Evolutionary conservation across 73 alveolate species (phyloP).

Genomic region (Stentor coeruleus): DNA sequence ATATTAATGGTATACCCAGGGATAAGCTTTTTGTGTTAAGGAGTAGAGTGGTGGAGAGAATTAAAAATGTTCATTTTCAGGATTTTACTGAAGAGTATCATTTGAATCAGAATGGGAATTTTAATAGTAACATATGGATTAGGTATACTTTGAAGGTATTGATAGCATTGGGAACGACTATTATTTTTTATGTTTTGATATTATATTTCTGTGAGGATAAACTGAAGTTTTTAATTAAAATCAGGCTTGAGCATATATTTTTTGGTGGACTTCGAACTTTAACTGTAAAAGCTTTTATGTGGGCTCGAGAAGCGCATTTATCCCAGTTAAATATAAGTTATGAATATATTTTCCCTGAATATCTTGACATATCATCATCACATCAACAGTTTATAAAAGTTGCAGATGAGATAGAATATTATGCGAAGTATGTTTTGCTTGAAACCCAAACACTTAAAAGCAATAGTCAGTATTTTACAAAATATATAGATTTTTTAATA

Average conservation of each 20-base stretch:
- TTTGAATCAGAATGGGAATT: too few relatives aligned
- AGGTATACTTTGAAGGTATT: neutral
- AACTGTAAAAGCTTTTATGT: neutral
- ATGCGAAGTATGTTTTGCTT: too few relatives aligned
- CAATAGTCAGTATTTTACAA: too few relatives aligned
- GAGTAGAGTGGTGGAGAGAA: too few relatives aligned
- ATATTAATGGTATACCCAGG: too few relatives aligned
- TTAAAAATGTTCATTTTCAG: neutral
- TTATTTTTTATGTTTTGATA: too few relatives aligned
- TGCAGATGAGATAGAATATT: neutral
- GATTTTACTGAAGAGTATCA: neutral
- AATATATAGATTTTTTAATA: neutral
- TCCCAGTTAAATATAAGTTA: neutral
- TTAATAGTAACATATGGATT: too few relatives aligned
- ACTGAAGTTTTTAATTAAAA: neutral
- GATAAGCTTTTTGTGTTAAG: too few relatives aligned
- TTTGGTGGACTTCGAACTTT: neutral
- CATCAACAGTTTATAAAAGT: neutral
- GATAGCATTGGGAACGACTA: too few relatives aligned
- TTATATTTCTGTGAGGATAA: neutral
- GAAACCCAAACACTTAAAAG: neutral
- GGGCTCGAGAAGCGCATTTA: neutral
- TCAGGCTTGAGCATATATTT: neutral
- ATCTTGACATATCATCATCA: neutral
- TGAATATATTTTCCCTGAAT: neutral